Base-by-base conservation (phyloP, 257 asterid genomes). In the Salvia miltiorrhiza region DNA sequence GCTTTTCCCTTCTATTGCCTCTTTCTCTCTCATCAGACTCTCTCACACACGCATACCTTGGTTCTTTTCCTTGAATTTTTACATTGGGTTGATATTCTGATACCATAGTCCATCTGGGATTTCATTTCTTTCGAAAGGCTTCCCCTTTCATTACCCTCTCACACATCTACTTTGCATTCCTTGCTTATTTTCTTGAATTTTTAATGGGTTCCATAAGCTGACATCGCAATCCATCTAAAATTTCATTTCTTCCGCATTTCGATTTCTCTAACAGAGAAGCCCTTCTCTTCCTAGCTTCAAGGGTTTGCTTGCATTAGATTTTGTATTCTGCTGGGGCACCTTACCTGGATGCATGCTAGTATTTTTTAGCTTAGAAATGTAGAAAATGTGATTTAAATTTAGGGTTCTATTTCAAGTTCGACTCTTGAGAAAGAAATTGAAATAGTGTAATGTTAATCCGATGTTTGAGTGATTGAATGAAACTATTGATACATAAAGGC, bases 71-170 rank as follows among this genome's bases (percentile, higher is more conserved):
- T 61, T 45, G 61, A 43, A 54, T 68, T 9, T n/a, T 33, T 57
- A 39, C 66, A 54, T 67, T 77, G 69, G 58, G 45, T 63, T 55
- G 63, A 9, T 32, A 35, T 28, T 67, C 43, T 74, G 77, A 48
- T 59, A 53, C 61, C 67, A 30, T 50, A 69, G 44, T 68, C 58
- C 49, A 67, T 74, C 80, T 77, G 72, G 80, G 80, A 72, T 56
- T 74, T 74, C 12, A 4, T 63, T 69, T 70, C n/a, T 71, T 62
- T 24, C 28, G 16, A 5, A 17, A n/a, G 3, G 64, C 32, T 62
- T 61, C 26, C 72, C 61, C 67, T 24, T 70, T 62, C 68, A 20
- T 50, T 44, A 12, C 63, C 58, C 43, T 61, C 56, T 37, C 9
- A 57, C 66, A 26, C 33, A 63, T 28, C 57, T 28, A 14, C 28